Evolutionary conservation across 2,329 filamentous ascomycete species (phyloP).

Genomic region (Colletotrichum higginsianum): DNA sequence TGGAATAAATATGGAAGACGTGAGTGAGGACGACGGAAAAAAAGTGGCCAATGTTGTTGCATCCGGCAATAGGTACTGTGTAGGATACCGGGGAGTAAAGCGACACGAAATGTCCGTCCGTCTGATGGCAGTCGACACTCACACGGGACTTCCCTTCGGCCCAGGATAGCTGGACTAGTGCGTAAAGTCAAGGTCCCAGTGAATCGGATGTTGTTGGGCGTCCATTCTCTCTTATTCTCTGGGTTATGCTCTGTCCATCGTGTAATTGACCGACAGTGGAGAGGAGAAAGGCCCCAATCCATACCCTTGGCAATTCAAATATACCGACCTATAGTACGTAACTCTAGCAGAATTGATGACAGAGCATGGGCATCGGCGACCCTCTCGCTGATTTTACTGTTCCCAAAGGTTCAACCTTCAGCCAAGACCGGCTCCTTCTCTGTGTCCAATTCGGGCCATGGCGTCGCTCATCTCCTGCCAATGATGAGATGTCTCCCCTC

Average conservation of each 20-base stretch:
- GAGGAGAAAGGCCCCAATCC: not conserved
- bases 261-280: not conserved
- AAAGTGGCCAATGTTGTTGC: not conserved
- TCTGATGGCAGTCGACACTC: constrained; percentile 28
- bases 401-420: not conserved
- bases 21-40: not conserved
- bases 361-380: not conserved
- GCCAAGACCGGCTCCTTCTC: constrained; percentile 6
- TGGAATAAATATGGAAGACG: not conserved
- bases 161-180: constrained; percentile 15
- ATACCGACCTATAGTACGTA: no score
- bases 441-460: constrained; percentile 32
- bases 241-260: not conserved
- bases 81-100: not conserved
- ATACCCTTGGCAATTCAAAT: not conserved
- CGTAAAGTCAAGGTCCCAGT: not conserved
- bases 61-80: not conserved
- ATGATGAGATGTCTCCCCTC: constrained; percentile 39
- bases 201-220: not conserved
- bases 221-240: not conserved
- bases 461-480: constrained; percentile 38
- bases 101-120: constrained; percentile 11
- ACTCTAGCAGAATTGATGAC: not conserved
- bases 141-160: constrained; percentile 25
- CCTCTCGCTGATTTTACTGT: not conserved